Base-by-base conservation (phyloP, 352 stramenopile species). In the Phytophthora rubi region DNA sequence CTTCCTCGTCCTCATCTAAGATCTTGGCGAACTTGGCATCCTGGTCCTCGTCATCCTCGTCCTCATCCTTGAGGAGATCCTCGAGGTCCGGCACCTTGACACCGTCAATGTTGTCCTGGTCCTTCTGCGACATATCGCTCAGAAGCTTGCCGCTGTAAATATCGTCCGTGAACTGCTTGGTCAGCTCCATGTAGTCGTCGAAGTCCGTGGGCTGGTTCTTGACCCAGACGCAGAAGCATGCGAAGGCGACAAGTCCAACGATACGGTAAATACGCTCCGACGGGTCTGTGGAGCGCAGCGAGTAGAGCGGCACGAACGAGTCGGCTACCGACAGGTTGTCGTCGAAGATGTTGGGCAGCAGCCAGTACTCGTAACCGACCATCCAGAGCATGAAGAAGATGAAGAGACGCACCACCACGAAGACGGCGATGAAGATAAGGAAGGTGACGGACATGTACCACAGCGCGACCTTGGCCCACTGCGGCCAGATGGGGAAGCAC, bases 391-490 rank as follows among this genome's bases (percentile, higher is more conserved):
- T 88, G 53, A 99, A 96, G 80, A 99, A 99, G 55, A 99, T 71
- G 52, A 99, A 79, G 39, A 98, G 90, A 33, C 98, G 93, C 26
- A 98, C 83, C 32, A 98, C 95, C 64, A 98, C 89, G 68, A 99
- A 98, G 64, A 98, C 93, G 67, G 98, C 93, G 73, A 99, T 98
- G 76, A 99, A 98, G 79, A 99, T 98, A 48, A 99, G 88, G 60
- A 99, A 96, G 49, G 97, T 99, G 45, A 99, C 98, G 0, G 96
- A 98, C 71, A 98, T 82, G 82, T 99, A 99, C 98, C 98, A 99
- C 26, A 99, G 88, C 71, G 97, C 86, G 9, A 98, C 92, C 88
- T 99, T 99, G 58, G 98, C 86, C 82, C 98, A 99, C 70, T 98
- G 95, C 45, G 98, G 98, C 98, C 98, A 99, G 71, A 99, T 99